Base-by-base conservation (phyloP, 176 grass and related monocot genomes). In the Pontederia crassipes region DNA sequence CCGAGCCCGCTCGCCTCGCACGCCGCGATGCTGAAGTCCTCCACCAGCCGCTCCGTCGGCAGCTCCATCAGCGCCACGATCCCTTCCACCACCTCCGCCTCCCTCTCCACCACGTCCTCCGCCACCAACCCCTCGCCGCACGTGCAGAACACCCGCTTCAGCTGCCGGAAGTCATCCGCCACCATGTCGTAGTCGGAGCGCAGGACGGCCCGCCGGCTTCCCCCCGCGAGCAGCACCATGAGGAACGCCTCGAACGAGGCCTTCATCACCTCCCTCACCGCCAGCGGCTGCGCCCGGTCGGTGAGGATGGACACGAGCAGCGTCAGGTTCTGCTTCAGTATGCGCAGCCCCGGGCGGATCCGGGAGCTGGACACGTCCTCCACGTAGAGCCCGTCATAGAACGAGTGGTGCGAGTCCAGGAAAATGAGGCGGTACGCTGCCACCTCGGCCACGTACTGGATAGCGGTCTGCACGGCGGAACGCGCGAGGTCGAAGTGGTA, bases 81-180 rank as follows among this genome's bases (percentile, higher is more conserved):
- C 11, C 62, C 62, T 20, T 65, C 62, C 62, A 45, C 62, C 62
- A 65, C 62, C 48, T 65, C 62, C 10, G 62, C 47, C 48, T 65
- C 62, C 11, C 62, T 17, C 2, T 65, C 48, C 47, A 65, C 62
- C 46, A 51, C 48, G 6, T 51, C 62, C 47, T 65, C 47, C 6
- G 20, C 11, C 16, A 65, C 18, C 18, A 65, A 17, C 5, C 47
- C 47, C 12, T 65, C 62, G 1, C 62, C 62, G 59, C 59, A 62
- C n/a, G 46, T 15, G 46, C 47, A 26, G 10, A 65, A 65, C 47
- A 51, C 18, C 18, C 17, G 46, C 47, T 65, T 65, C 46, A 65
- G 8, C 18, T 12, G 48, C 47, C 48, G 14, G 11, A 65, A 45
- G 17, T 65, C 62, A 10, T 65, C 62, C 47, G 17, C 62, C 62